These are phyloP conservation scores for Pleurotus djamor DNA, from an alignment of 768 basidiomycete species.

Conservation along the genomic window DNA sequence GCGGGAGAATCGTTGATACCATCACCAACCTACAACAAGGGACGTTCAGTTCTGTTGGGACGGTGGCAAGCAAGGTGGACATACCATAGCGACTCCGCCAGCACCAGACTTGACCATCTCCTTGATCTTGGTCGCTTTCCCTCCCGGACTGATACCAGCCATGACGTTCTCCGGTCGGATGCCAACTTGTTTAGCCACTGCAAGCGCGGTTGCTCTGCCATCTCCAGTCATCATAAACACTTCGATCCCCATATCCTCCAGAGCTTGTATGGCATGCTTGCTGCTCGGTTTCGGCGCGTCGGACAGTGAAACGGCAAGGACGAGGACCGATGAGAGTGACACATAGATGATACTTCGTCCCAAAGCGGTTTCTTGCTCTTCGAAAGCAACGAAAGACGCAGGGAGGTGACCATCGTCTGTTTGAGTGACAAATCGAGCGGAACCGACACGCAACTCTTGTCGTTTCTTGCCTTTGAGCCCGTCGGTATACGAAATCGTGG, in stretches of 20 bases:
- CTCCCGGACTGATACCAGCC: slow-evolving; percentile 93
- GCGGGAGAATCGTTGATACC: slow-evolving; percentile 99
- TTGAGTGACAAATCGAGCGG: slow-evolving; percentile 64
- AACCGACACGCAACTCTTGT: slow-evolving; percentile 71
- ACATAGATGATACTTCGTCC: slow-evolving; percentile 90
- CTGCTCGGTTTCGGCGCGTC: slow-evolving; percentile 89
- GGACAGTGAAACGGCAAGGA: slow-evolving; percentile 81
- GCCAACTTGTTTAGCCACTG: slow-evolving; percentile 89
- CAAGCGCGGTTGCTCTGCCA: slow-evolving; percentile 77
- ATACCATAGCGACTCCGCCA: slow-evolving; percentile 87
- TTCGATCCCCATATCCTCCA: slow-evolving; percentile 88
- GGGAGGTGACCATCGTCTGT: slow-evolving; percentile 52
- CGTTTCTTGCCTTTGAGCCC: slow-evolving; percentile 40
- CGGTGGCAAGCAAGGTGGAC: slow-evolving; percentile 15
- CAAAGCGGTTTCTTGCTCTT: slow-evolving; percentile 61
- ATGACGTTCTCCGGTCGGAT: slow-evolving; percentile 82
- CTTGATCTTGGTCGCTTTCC: slow-evolving; percentile 83
- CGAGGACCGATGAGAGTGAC: slow-evolving; percentile 59
- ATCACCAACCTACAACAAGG: slow-evolving; percentile 77
- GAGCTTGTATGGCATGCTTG: slow-evolving; percentile 72
- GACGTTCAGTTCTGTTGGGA: not conserved
- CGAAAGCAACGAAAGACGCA: slow-evolving; percentile 58
- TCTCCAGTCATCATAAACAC: slow-evolving; percentile 97
- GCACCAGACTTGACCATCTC: slow-evolving; percentile 75
- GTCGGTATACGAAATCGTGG: slow-evolving; percentile 53